Evolutionary conservation across 345 rosid species (phyloP), one percentile per base, ranked within the genome.

Genomic region (Eutrema yunnanense): DNA sequence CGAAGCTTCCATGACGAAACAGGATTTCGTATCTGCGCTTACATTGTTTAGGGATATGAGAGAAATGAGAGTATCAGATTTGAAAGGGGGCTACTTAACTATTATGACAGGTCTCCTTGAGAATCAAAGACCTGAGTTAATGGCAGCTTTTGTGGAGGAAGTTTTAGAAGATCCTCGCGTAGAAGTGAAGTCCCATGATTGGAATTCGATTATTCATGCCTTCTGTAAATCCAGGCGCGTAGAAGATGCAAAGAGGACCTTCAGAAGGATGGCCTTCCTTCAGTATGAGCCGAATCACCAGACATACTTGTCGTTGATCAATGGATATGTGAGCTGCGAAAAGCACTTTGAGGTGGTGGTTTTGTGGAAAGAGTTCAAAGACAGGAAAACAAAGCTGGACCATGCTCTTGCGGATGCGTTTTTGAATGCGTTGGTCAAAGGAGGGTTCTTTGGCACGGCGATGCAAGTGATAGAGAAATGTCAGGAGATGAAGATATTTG

Each of bases 171-270:
- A 91, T 67, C 90, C 92, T 71, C 84, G 87, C 4, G 73, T 88
- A 33, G 96, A 88, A 79, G 96, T 94, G 71, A 90, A 89, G 61
- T 84, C 95, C 16, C 98, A 91, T 51, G 98, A 94, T 80, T 94
- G 97, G 96, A 94, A 94, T 72, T 91, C 97, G 43, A 94, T 91
- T 41, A 88, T 94, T 73, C 96, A 91, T 49, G 96, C 97, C 62
- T 91, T 88, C 3, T 91, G 92, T 80, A 94, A 94, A 80, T 86
- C 89, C 2, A 88, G 84, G 34, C 75, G 87, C 52, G 37, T 94
- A 72, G 96, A 89, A 76, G 97, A 94, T 80, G 92, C 89, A 12
- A 84, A 80, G 79, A 86, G 92, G 73, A 91, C 92, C 47, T 84
- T 89, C 49, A 88, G 98, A 83, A 91, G 97, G 80, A 94, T 94